Conservation (phyloP, 2,329 filamentous ascomycete species). For the Ambrosiella xylebori region DNA sequence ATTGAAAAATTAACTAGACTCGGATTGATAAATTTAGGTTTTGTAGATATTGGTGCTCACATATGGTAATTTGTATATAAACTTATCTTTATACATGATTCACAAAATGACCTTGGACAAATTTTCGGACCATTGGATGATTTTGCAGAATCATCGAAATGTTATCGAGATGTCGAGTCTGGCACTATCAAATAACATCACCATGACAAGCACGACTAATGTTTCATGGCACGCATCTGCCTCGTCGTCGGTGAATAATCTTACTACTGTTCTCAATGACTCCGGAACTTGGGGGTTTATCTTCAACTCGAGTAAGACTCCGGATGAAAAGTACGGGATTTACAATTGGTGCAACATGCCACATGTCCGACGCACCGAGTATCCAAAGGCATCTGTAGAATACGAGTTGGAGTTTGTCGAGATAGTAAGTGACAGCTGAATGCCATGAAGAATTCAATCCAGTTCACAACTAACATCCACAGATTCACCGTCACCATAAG, state of each 20-base stretch:
- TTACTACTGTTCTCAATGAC: constrained; percentile 37
- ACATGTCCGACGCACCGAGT: constrained; percentile 53
- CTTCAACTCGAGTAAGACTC: constrained; percentile 47
- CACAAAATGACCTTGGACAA: too few species aligned
- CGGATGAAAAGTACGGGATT: constrained; percentile 37
- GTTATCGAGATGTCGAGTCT: neutral
- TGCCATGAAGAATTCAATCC: neutral
- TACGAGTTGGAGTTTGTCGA: constrained; percentile 60
- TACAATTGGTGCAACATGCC: constrained; percentile 88
- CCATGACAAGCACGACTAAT: constrained; percentile 19
- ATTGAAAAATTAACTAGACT: too few species aligned
- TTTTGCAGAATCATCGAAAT: neutral
- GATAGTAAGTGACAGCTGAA: constrained; percentile 32
- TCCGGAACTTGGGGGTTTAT: constrained; percentile 56
- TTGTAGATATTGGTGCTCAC: too few species aligned
- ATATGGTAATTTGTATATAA: too few species aligned
- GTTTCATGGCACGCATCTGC: constrained; percentile 41
- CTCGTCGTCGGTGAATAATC: constrained; percentile 40
- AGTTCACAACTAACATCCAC: neutral
- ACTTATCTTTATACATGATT: too few species aligned
- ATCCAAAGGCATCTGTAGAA: constrained; percentile 33
- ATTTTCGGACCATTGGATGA: too few species aligned
- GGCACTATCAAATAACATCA: neutral
- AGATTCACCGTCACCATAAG: constrained; percentile 73
- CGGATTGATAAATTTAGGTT: too few species aligned